phyloP scores from a whole-genome alignment of 176 grass and related monocot species.

The maize (Zea mays) region DNA sequence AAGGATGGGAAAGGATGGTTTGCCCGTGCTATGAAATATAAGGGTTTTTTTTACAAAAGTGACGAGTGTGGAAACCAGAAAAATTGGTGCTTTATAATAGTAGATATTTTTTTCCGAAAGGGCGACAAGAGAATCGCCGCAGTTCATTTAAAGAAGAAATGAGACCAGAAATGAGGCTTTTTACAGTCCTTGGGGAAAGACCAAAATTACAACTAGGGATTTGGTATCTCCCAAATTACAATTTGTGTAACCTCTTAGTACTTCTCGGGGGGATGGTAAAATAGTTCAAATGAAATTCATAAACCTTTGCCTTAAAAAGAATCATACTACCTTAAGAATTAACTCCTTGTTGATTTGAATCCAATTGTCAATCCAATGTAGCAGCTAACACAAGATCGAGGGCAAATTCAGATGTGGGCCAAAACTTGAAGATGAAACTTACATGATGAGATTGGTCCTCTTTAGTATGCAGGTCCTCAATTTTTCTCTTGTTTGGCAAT shows the following conservation, averaged over 20 bases:
- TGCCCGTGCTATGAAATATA: neutral
- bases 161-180: neutral
- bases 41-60: no score
- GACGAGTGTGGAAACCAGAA: no score
- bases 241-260: neutral
- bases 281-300: neutral
- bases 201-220: neutral
- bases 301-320: neutral
- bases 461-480: slow-evolving; percentile 29
- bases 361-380: slow-evolving; percentile 12
- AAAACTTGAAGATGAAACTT: slow-evolving; percentile 41
- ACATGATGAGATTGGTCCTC: slow-evolving; percentile 43
- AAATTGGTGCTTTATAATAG: no score
- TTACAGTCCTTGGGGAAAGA: neutral
- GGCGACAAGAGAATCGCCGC: no score
- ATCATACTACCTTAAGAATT: neutral
- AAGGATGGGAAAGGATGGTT: neutral
- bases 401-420: neutral
- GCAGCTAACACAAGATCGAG: neutral
- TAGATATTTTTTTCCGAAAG: no score
- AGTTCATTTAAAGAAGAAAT: neutral
- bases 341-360: slow-evolving; percentile 3
- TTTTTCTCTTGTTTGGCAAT: slow-evolving; percentile 54
- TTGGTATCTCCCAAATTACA: neutral
- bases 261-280: neutral